Evolutionary conservation across 1,139 yeast species (phyloP), one percentile per base, ranked within the genome.

Genomic region (Pichia sp.): DNA sequence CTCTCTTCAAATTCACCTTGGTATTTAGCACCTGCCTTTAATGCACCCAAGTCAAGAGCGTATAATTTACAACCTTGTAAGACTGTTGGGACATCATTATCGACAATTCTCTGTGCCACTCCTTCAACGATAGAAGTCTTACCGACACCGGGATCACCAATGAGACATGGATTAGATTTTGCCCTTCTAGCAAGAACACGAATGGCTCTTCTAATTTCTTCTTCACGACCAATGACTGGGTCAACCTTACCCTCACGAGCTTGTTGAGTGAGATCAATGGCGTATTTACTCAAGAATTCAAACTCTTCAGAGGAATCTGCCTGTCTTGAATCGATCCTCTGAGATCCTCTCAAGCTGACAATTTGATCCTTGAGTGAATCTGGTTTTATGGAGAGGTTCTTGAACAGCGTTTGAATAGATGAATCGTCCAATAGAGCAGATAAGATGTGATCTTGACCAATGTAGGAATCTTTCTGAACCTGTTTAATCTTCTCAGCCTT

Each of bases 111-210:
- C 63, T 91, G 97, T 13, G 98, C 97, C 40, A 91, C 96, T 49
- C 98, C 98, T 66, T 91, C 99, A 34, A 88, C 95, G 52, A 91
- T 88, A 16, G 95, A 84, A 26, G 98, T 93, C 64, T 91, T 91
- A 69, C 99, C 99, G 36, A 91, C 96, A 74, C 99, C 99, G 23
- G 98, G 96, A 55, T 91, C 97, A 69, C 99, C 99, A 53, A 91
- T 86, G 47, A 91, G 67, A 48, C 94, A 91, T 12, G 98, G 95
- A 56, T 93, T 93, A 4, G 96, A 87, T 63, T 91, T 91, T 23
- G 95, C 84, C 64, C 98, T 77, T 66, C 98, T 80, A 14, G 98
- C 91, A 45, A 91, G 69, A 5, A 93, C 95, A 45, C 97, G 74
- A 44, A 91, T 88, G 29, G 95, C 87, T 49, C 97, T 72, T 63